Evolutionary conservation across 1,284 basidiomycete species (phyloP), one percentile per base, ranked within the genome.

Genomic region (Microbotryum saponariae): DNA sequence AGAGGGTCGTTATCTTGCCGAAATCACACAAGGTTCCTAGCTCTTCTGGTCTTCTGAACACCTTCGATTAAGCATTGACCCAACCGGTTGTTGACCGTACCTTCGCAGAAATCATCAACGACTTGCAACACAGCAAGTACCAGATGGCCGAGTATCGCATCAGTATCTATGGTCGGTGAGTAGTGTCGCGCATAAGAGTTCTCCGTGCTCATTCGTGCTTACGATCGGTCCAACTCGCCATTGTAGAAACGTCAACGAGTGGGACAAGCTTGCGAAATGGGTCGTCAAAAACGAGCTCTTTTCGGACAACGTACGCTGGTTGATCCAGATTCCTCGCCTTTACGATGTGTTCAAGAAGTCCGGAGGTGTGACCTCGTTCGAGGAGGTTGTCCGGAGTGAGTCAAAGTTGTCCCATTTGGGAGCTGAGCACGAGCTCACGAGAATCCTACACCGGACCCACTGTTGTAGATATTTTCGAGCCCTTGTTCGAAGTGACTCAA

Each of bases 191-290:
- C 12, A 16, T 59, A 14, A 8, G 54, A 21, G 53, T 29, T 29
- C 29, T 21, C 51, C 14, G 9, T 7, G 21, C 10, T 18, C 21
- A 18, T 27, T 45, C 4, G 12, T 48, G 29, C 20, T 47, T 4
- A 3, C 49, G 5, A 45, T 47, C 12, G 31, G 29, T 29, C 18
- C 18, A 14, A 8, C 31, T 5, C 4, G 21, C 6, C 3, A 10
- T 4, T n/a, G 12, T 60, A 78, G 78, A 58, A 79, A 77, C 61
- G 61, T 75, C 48, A 73, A 85, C 65, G 96, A 99, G 77, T 99
- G 96, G 96, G 96, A 98, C 79, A 97, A 97, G 74, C 81, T 99
- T 6, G 94, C 96, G 8, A 87, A 86, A 79, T 99, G 96, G 96
- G 86, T 98, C 57, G 85, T 97, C 72, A 83, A 89, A 74, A 85